Conservation (phyloP, 2,329 filamentous ascomycete genomes). For the Fonsecaea pedrosoi region DNA sequence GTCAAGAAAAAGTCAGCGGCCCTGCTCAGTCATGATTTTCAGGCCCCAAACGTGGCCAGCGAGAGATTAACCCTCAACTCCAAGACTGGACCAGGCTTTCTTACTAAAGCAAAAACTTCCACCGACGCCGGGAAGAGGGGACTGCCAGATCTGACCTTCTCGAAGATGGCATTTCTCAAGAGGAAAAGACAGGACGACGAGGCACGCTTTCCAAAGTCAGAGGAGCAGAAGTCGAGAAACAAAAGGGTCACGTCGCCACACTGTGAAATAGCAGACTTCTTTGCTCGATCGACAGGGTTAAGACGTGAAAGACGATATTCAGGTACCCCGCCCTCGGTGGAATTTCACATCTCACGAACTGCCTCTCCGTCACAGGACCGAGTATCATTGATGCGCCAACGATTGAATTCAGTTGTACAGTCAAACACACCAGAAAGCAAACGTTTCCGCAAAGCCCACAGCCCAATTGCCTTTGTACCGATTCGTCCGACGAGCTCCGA, state of each 20-base stretch:
- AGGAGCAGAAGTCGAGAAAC: conserved; percentile 5
- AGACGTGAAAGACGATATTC: neutral
- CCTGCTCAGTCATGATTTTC: conserved; percentile 34
- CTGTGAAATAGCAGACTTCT: conserved; percentile 30
- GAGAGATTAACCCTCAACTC: conserved; percentile 37
- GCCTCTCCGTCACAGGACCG: conserved; percentile 9
- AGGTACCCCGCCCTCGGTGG: neutral
- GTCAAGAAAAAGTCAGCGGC: conserved; percentile 21
- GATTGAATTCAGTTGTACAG: neutral
- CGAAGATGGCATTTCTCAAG: conserved; percentile 39
- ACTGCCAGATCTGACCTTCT: conserved; percentile 40
- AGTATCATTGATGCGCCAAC: neutral
- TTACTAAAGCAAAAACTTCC: conserved; percentile 36
- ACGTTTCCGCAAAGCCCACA: neutral
- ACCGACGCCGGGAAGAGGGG: conserved; percentile 20
- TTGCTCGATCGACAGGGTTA: conserved; percentile 15
- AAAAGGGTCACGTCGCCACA: neutral
- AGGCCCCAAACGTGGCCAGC: conserved; percentile 36
- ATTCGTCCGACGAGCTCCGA: conserved; percentile 10
- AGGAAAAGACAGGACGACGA: conserved; percentile 21
- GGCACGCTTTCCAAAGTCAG: neutral
- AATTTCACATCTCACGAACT: conserved; percentile 26
- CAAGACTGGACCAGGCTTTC: conserved; percentile 31
- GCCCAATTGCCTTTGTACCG: neutral
- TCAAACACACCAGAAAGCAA: neutral